These are phyloP conservation scores for Venustampulla echinocandica DNA, from an alignment of 495 filamentous ascomycete species.

Conservation along the genomic window DNA sequence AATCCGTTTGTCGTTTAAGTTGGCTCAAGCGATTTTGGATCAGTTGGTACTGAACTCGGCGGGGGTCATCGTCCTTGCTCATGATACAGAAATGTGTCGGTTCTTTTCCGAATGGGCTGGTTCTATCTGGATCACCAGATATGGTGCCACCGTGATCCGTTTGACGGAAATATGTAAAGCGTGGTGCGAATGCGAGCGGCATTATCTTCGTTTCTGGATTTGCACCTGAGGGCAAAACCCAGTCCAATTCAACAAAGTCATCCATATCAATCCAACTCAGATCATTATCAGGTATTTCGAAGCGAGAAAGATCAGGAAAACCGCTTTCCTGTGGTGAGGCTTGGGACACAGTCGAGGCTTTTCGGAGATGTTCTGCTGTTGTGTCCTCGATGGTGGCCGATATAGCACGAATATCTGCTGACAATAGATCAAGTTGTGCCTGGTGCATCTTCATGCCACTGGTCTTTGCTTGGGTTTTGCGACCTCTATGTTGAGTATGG, in stretches of 20 bases:
- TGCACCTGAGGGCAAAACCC: constrained; percentile 83
- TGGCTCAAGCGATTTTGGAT: constrained; percentile 72
- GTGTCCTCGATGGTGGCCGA: constrained; percentile 83
- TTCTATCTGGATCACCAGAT: constrained; percentile 57
- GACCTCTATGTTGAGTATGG: constrained; percentile 63
- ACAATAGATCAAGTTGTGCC: constrained; percentile 82
- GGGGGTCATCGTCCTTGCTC: constrained; percentile 86
- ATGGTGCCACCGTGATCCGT: constrained; percentile 77
- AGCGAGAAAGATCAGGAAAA: constrained; percentile 66
- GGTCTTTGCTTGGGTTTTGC: constrained; percentile 64
- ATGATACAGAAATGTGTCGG: constrained; percentile 91
- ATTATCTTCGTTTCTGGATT: constrained; percentile 91
- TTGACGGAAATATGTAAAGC: constrained; percentile 94
- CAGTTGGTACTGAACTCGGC: constrained; percentile 77
- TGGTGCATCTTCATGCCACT: constrained; percentile 92
- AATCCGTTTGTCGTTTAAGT: constrained; percentile 64
- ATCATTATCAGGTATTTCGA: constrained; percentile 91
- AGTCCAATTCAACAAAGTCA: constrained; percentile 95
- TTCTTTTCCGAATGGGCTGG: constrained; percentile 84
- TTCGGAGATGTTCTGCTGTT: constrained; percentile 60
- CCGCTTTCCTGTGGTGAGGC: constrained; percentile 41
- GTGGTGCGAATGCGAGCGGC: constrained; percentile 81
- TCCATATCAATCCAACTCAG: constrained; percentile 98
- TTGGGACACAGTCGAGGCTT: constrained; percentile 42
- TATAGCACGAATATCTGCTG: constrained; percentile 87